Conservation (phyloP, 225 moss, liverwort and hornwort genomes). For the Bryum argenteum region DNA sequence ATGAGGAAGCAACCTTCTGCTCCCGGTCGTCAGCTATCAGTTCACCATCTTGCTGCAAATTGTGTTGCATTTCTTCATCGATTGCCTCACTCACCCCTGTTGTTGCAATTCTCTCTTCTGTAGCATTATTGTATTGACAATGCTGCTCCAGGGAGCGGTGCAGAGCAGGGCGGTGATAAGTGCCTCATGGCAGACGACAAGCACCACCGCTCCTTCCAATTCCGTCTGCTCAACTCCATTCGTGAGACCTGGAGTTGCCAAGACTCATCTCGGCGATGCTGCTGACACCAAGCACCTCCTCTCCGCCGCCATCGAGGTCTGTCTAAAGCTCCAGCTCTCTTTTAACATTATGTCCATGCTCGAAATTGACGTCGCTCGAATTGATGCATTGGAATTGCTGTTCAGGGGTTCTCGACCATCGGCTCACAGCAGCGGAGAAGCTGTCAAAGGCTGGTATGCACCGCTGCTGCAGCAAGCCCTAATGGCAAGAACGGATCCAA, state of each 20-base stretch:
- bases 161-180: constrained; percentile 32
- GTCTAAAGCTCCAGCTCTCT: neutral
- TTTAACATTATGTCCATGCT: too few relatives aligned
- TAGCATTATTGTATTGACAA: constrained; percentile 20
- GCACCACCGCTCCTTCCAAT: constrained; percentile 3
- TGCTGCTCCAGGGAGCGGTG: constrained; percentile 50
- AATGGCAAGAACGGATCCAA: constrained; percentile 35
- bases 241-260: constrained; percentile 25
- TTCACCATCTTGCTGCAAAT: neutral
- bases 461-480: constrained; percentile 39
- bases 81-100: too few relatives aligned
- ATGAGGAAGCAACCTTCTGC: neutral
- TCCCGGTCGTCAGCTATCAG: constrained; percentile 3
- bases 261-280: constrained; percentile 28
- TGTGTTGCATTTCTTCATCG: constrained; percentile 14
- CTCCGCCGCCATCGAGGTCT: constrained; percentile 38
- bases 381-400: too few relatives aligned
- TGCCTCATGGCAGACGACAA: constrained; percentile 28
- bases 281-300: constrained; percentile 28
- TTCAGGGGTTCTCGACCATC: constrained; percentile 19
- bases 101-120: neutral
- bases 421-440: constrained; percentile 29
- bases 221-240: constrained; percentile 29
- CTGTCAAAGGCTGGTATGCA: constrained; percentile 39
- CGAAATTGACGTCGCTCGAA: too few relatives aligned